A percentile compares a stretch with the other conserved stretches of the same genome.
Evolutionary conservation across 139 green algal genomes (phyloP).

Genomic region (Trebouxia sp.): DNA sequence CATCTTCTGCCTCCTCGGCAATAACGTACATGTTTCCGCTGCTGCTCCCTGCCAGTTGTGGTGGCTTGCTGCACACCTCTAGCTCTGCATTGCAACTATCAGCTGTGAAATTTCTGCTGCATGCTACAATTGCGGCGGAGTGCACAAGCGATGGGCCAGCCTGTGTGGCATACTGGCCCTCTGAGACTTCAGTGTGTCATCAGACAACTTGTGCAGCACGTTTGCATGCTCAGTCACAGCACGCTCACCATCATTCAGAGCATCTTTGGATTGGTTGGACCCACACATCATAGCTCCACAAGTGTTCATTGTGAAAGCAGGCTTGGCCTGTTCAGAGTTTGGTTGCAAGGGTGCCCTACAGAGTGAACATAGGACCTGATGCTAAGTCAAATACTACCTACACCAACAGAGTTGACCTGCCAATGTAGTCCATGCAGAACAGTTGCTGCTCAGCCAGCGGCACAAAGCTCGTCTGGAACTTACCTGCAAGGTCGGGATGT

Average conservation of each 20-base stretch:
- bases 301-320: background rate
- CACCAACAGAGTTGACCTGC: background rate
- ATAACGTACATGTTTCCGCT: constrained; percentile 14
- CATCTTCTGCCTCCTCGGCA: background rate
- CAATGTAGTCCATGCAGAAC: background rate
- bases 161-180: background rate
- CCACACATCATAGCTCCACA: constrained; percentile 20
- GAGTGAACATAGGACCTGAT: background rate
- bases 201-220: no score
- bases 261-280: constrained; percentile 2
- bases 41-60: constrained; percentile 1
- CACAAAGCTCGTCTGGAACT: background rate
- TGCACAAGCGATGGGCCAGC: background rate
- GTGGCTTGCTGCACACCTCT: constrained; percentile 15
- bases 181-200: no score
- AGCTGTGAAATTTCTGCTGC: background rate
- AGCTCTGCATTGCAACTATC: background rate
- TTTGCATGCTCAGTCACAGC: no score
- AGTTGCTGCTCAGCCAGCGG: no score
- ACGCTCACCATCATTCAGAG: constrained; percentile 1
- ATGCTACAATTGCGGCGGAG: no score
- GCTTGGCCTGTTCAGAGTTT: background rate
- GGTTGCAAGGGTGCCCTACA: constrained; percentile 14
- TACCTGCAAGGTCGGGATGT: constrained; percentile 16
- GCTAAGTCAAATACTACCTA: background rate